Conservation (phyloP, 1,284 basidiomycete genomes). For the Moesziomyces aphidis region DNA sequence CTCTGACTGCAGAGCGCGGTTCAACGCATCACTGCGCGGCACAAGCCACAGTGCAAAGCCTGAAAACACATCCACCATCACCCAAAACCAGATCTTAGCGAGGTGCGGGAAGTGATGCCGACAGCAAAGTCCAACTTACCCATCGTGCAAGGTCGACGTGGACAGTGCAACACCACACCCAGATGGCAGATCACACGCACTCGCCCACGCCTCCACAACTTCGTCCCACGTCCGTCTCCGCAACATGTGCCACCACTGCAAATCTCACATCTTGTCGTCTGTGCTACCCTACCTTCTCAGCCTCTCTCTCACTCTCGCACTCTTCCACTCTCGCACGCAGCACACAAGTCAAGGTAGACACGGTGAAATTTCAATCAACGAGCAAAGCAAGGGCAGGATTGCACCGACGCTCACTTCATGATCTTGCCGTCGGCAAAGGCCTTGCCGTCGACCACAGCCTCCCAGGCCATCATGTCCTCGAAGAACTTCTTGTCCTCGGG, state of each 20-base stretch:
- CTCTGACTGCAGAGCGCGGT: neutral
- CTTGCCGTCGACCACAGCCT: conserved; percentile 59
- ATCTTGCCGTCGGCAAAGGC: conserved; percentile 64
- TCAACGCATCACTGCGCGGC: neutral
- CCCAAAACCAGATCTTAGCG: too few relatives aligned
- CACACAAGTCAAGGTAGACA: conserved; percentile 1
- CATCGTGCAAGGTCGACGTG: neutral
- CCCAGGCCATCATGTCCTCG: conserved; percentile 67
- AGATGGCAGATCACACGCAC: too few relatives aligned
- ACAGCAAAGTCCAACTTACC: neutral
- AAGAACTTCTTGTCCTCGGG: conserved; percentile 68
- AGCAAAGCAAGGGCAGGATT: neutral
- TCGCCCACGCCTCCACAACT: too few relatives aligned
- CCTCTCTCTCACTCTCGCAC: too few relatives aligned
- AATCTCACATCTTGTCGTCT: too few relatives aligned
- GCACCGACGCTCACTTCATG: conserved; percentile 55
- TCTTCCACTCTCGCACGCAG: neutral
- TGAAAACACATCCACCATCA: conserved; percentile 22
- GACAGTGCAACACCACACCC: too few relatives aligned
- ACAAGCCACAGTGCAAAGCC: conserved; percentile 40
- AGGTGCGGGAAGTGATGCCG: too few relatives aligned
- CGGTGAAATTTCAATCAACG: conserved; percentile 1
- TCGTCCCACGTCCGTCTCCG: too few relatives aligned
- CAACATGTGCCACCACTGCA: too few relatives aligned
- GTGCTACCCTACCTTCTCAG: too few relatives aligned